phyloP scores from a whole-genome alignment of 2,329 filamentous ascomycete species.

The Colletotrichum limetticola region DNA sequence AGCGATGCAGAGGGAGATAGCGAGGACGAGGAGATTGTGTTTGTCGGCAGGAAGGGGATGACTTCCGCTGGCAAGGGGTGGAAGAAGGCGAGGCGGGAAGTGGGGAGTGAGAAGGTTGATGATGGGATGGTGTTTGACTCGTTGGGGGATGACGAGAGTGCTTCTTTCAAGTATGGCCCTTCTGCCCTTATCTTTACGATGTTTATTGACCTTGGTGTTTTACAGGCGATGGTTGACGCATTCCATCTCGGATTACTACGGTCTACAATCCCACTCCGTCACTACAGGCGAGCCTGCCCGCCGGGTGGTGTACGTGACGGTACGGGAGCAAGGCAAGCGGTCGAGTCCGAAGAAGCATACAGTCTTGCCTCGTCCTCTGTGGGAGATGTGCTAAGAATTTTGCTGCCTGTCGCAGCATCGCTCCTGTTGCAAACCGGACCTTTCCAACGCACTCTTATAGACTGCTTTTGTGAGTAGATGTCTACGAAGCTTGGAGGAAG shows the following conservation, averaged over 20 bases:
- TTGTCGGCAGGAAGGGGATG: slow-evolving; percentile 77
- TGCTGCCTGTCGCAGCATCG: too few relatives aligned
- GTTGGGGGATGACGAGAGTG: slow-evolving; percentile 77
- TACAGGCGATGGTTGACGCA: slow-evolving; percentile 91
- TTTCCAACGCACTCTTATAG: too few relatives aligned
- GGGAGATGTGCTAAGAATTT: slow-evolving; percentile 64
- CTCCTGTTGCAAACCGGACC: too few relatives aligned
- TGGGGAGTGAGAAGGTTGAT: slow-evolving; percentile 68
- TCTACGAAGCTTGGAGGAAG: too few relatives aligned
- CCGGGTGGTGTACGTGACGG: slow-evolving; percentile 85
- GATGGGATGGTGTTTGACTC: slow-evolving; percentile 83
- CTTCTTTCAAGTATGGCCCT: slow-evolving; percentile 81
- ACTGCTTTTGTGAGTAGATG: too few relatives aligned
- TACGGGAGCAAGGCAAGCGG: slow-evolving; percentile 60
- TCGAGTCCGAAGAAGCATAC: slow-evolving; percentile 37
- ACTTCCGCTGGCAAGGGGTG: slow-evolving; percentile 59
- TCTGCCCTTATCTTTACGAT: not conserved
- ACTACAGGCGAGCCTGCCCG: slow-evolving; percentile 76
- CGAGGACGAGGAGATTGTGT: slow-evolving; percentile 88
- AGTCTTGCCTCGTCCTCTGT: slow-evolving; percentile 70
- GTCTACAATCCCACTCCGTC: slow-evolving; percentile 84
- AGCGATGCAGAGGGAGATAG: slow-evolving; percentile 57
- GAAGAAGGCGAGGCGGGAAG: slow-evolving; percentile 62
- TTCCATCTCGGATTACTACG: slow-evolving; percentile 92
- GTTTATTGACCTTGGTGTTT: slow-evolving; percentile 36